Base-by-base conservation (phyloP, 1,139 yeast genomes). In the Blastobotrys serpentis region DNA sequence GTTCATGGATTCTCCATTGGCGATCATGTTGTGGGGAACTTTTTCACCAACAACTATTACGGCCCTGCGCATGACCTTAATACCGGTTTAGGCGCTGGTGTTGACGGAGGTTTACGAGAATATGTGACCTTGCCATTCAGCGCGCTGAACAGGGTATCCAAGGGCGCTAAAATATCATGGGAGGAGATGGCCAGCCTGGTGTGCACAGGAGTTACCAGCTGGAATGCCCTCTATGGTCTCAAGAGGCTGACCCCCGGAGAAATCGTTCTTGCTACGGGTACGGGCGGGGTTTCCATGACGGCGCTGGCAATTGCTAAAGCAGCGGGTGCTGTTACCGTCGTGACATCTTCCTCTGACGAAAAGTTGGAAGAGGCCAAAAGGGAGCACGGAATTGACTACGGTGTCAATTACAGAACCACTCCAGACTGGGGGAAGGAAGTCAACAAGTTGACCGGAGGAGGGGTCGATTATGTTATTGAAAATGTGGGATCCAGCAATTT, bases 281-380 rank as follows among this genome's bases (percentile, higher is more conserved):
- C 57, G 14, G 57, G 57, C 8, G 57, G 57, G 2, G 57, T 53
- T 10, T 51, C 57, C 14, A 14, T 52, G 25, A 49, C 51, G 21
- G 57, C 51, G 4, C 43, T 54, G 2, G 43, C 51, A n/a, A 54
- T 54, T 46, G 57, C 57, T 30, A 54, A 51, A 38, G 45, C 42
- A n/a, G 56, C 57, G 21, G 57, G 57, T 13, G 56, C 56, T 7
- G 38, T 42, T 8, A 53, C 55, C 5, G 46, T 54, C 36, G 44
- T 48, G 17, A 53, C 56, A 2, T 51, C 55, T 2, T 54, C 57
- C 1, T 54, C 57, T 2, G 57, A 54, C 29, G 46, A 51, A 43
- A 54, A 54, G 44, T 50, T 54, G 14, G 41, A 41, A 17, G 29
- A 36, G 18, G 47, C 44, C 16, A 51, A 52, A 42, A 30, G 43